These are phyloP conservation scores for Trichoderma breve DNA, from an alignment of 2,329 filamentous ascomycete genomes.

Conservation along the genomic window DNA sequence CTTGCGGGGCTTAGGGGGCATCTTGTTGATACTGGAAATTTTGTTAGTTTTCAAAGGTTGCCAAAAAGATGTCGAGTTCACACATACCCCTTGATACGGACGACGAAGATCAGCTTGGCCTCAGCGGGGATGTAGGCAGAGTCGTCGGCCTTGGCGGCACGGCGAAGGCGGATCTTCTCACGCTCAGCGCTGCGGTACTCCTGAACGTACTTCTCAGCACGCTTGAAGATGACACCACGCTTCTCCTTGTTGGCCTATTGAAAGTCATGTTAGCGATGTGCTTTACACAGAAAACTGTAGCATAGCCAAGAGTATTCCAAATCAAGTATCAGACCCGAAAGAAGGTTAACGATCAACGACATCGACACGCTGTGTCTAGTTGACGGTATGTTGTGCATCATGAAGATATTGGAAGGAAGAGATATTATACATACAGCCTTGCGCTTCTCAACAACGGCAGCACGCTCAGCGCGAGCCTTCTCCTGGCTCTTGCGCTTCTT, in stretches of 20 bases:
- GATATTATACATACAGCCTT: constrained; percentile 75
- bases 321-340: constrained; percentile 88
- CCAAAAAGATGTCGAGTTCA: neutral
- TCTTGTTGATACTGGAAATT: constrained; percentile 94
- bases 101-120: constrained; percentile 93
- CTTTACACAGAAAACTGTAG: constrained; percentile 19
- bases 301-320: constrained; percentile 30
- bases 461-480: constrained; percentile 92
- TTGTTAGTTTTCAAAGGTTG: neutral
- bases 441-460: constrained; percentile 76
- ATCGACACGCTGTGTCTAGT: constrained; percentile 90
- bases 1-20: constrained; percentile 99
- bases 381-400: constrained; percentile 92
- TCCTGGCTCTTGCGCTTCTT: constrained; percentile 99
- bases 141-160: constrained; percentile 86
- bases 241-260: constrained; percentile 95
- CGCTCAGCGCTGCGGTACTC: constrained; percentile 98
- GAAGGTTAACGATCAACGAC: constrained; percentile 98
- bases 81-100: constrained; percentile 94
- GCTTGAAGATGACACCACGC: constrained; percentile 98
- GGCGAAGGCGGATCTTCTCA: constrained; percentile 92
- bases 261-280: constrained; percentile 37
- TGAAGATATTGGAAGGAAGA: constrained; percentile 39
- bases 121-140: constrained; percentile 93
- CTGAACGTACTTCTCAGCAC: constrained; percentile 99